Evolutionary conservation across 352 stramenopile genomes (phyloP).

Genomic region (Phytophthora sp.): DNA sequence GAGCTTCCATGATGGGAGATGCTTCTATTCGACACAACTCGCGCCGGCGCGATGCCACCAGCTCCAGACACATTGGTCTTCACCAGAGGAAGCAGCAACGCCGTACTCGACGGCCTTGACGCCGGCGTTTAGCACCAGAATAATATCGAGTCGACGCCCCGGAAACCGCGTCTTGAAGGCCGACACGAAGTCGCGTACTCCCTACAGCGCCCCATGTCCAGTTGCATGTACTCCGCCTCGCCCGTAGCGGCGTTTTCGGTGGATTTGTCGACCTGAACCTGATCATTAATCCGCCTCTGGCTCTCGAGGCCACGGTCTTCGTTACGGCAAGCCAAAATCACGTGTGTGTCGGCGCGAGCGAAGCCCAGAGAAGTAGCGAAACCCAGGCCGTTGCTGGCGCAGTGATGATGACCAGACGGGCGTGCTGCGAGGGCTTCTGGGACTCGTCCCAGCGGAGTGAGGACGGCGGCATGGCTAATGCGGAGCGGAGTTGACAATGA

Average conservation of each 20-base stretch:
- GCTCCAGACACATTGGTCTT: constrained; percentile 22
- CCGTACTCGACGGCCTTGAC: constrained; percentile 69
- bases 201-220: constrained; percentile 76
- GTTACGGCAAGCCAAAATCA: constrained; percentile 82
- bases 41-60: constrained; percentile 22
- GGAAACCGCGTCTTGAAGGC: constrained; percentile 48
- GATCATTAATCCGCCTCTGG: constrained; percentile 34
- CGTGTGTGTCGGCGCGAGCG: constrained; percentile 58
- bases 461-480: constrained; percentile 43
- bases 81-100: constrained; percentile 86
- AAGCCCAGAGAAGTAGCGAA: constrained; percentile 70
- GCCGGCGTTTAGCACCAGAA: constrained; percentile 88
- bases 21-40: constrained; percentile 67
- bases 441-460: constrained; percentile 42
- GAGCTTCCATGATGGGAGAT: constrained; percentile 58
- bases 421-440: constrained; percentile 43
- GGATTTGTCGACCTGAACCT: constrained; percentile 33
- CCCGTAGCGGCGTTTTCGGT: constrained; percentile 30
- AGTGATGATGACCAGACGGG: constrained; percentile 74
- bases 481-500: constrained; percentile 7
- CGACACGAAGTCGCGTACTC: constrained; percentile 57
- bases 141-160: constrained; percentile 52
- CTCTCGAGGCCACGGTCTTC: constrained; percentile 45
- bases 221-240: constrained; percentile 60
- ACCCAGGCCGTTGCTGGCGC: constrained; percentile 83